phyloP scores from a whole-genome alignment of 306 rosid genomes.

The Mimosa bimucronata region DNA sequence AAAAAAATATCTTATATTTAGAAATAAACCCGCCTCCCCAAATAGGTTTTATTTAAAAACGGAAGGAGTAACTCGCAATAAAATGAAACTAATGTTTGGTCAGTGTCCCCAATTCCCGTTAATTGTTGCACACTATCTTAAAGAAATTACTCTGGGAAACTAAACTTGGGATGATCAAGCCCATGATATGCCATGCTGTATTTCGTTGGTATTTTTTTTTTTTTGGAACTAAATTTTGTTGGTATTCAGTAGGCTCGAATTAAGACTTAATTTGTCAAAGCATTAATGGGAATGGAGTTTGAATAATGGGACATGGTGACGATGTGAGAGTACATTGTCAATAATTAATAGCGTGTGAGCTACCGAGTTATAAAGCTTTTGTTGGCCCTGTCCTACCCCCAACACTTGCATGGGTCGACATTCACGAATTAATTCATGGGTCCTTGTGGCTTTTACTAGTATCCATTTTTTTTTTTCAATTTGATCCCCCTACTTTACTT shows the following conservation, averaged over 20 bases:
- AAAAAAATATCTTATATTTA: too few relatives aligned
- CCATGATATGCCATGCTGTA: too few relatives aligned
- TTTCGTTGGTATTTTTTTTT: too few relatives aligned
- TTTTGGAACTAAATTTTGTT: too few relatives aligned
- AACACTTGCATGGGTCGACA: background rate
- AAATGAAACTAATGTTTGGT: too few relatives aligned
- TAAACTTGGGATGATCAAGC: background rate
- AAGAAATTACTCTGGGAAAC: too few relatives aligned
- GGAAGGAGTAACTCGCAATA: too few relatives aligned
- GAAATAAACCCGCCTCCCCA: too few relatives aligned
- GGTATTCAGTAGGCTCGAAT: background rate
- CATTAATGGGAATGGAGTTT: background rate
- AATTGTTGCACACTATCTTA: too few relatives aligned
- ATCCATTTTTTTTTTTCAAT: background rate
- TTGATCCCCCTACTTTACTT: background rate
- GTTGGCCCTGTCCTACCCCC: background rate
- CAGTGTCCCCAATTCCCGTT: too few relatives aligned
- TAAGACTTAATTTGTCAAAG: background rate
- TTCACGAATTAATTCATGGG: background rate
- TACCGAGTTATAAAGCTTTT: background rate
- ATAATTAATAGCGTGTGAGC: background rate
- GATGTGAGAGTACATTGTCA: background rate
- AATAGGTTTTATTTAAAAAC: too few relatives aligned
- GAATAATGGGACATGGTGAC: background rate
- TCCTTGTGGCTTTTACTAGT: background rate